Percentiles rank a stretch among this genome's conserved stretches.
phyloP scores from a whole-genome alignment of 2,329 filamentous ascomycete genomes.

The Aspergillus aculeatus region DNA sequence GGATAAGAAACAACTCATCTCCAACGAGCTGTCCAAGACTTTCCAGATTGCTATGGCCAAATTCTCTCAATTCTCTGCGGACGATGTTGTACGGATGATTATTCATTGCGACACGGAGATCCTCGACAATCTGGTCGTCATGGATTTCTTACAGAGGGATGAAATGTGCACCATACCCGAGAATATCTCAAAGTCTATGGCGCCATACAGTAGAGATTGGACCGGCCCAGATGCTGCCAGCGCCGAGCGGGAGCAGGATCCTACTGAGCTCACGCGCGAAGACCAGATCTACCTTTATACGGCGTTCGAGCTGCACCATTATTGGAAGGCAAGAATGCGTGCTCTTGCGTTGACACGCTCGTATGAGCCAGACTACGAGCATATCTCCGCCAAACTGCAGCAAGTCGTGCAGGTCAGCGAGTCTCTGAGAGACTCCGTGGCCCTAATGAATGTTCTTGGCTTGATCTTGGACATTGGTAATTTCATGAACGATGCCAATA shows the following conservation, averaged over 20 bases:
- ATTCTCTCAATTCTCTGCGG: conserved; percentile 78
- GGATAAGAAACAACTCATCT: conserved; percentile 97
- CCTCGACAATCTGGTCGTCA: conserved; percentile 83
- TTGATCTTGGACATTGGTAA: conserved; percentile 97
- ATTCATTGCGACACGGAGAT: conserved; percentile 92
- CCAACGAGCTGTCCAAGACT: conserved; percentile 80
- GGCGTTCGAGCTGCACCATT: conserved; percentile 90
- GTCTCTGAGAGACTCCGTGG: conserved; percentile 83
- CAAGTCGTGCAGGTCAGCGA: conserved; percentile 87
- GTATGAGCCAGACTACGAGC: conserved; percentile 86
- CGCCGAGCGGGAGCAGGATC: conserved; percentile 80
- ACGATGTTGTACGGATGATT: conserved; percentile 87
- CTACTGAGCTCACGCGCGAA: conserved; percentile 81
- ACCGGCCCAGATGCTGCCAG: conserved; percentile 79
- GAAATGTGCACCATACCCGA: conserved; percentile 91
- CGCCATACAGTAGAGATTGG: conserved; percentile 95
- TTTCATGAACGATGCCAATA: conserved; percentile 99
- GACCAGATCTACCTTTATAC: conserved; percentile 95
- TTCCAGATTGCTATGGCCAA: conserved; percentile 94
- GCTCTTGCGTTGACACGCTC: conserved; percentile 80
- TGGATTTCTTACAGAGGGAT: conserved; percentile 94
- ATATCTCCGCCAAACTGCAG: conserved; percentile 79
- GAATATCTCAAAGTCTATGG: conserved; percentile 86
- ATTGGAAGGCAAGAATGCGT: conserved; percentile 97
- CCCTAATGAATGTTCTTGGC: conserved; percentile 92